These are phyloP conservation scores for Hemisphaericaspora nanyangensis DNA, from an alignment of 805 yeast species.

Conservation along the genomic window DNA sequence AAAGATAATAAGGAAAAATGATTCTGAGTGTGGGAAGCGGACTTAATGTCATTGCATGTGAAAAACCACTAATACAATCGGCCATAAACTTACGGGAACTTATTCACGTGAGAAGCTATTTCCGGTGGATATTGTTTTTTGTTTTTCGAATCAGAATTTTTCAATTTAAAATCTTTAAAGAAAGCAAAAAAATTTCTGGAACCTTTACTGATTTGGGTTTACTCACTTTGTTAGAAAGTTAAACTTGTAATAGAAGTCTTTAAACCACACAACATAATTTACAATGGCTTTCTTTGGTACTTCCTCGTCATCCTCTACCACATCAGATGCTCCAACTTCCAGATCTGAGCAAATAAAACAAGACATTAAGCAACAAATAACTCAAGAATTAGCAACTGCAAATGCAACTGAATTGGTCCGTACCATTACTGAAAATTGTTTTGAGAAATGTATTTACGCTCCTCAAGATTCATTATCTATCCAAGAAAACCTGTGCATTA, in stretches of 20 bases:
- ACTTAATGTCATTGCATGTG: too few species aligned
- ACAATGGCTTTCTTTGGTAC: constrained; percentile 25
- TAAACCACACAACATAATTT: not conserved
- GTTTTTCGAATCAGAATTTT: not conserved
- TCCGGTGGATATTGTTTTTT: not conserved
- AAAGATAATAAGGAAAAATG: too few species aligned
- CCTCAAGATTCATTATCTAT: constrained; percentile 52
- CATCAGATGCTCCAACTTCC: constrained; percentile 4
- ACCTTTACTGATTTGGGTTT: too few species aligned
- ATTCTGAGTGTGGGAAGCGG: too few species aligned
- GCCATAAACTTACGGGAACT: too few species aligned
- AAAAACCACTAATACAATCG: too few species aligned
- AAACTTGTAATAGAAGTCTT: too few species aligned
- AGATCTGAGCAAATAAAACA: constrained; percentile 49
- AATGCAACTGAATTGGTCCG: constrained; percentile 85
- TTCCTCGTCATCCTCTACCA: constrained; percentile 12
- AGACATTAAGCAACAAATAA: constrained; percentile 64
- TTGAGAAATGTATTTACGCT: constrained; percentile 64
- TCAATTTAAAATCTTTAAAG: too few species aligned
- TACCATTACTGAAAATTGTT: constrained; percentile 83
- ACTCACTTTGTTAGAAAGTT: too few species aligned
- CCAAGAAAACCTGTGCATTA: constrained; percentile 64
- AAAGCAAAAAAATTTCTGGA: too few species aligned
- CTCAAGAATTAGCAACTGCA: constrained; percentile 84
- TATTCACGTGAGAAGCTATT: not conserved